Evolutionary conservation across 139 green algal genomes (phyloP), one percentile per base, ranked within the genome.

Genomic region (Chlorella vulgaris): DNA sequence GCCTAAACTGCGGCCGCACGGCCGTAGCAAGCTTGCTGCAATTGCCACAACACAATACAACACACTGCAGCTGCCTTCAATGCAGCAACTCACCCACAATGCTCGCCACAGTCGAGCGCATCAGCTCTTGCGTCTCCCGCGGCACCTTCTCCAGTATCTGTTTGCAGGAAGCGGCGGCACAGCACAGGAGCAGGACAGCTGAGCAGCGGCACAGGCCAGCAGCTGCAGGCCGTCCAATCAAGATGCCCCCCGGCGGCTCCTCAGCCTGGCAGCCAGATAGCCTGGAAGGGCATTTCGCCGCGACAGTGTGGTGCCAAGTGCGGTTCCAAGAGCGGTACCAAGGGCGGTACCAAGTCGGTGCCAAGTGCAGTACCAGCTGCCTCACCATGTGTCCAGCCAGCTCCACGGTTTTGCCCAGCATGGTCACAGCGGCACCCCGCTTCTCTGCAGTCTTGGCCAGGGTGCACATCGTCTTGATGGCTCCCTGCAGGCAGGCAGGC

Each of bases 351-450:
- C n/a, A n/a, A n/a, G n/a, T n/a, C n/a, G n/a, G n/a, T n/a, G n/a
- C n/a, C n/a, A n/a, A n/a, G n/a, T n/a, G n/a, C n/a, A n/a, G n/a
- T n/a, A n/a, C n/a, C n/a, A n/a, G n/a, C n/a, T n/a, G n/a, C n/a
- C n/a, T 40, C 80, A 89, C 81, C 83, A 88, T 76, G 29, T 85
- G 68, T 26, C 36, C 28, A 65, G 87, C 92, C 70, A 94, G 83
- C 81, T 95, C 91, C 10, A 92, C 87, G 1, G 86, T 93, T 74
- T 95, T 95, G 29, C 91, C 91, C 75, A 95, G 82, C 87, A 93
- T 93, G 26, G 91, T 95, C 39, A 95, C 47, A 15, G 84, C 90
- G 0, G 91, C 91, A 22, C 63, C 80, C 22, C 88, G 88, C 63
- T 76, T 95, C 66, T 92, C 91, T 0, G 77, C 70, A 76, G 92